Evolutionary conservation across 2,329 filamentous ascomycete genomes (phyloP), one percentile per base, ranked within the genome.

Genomic region (Polytolypa hystricis): DNA sequence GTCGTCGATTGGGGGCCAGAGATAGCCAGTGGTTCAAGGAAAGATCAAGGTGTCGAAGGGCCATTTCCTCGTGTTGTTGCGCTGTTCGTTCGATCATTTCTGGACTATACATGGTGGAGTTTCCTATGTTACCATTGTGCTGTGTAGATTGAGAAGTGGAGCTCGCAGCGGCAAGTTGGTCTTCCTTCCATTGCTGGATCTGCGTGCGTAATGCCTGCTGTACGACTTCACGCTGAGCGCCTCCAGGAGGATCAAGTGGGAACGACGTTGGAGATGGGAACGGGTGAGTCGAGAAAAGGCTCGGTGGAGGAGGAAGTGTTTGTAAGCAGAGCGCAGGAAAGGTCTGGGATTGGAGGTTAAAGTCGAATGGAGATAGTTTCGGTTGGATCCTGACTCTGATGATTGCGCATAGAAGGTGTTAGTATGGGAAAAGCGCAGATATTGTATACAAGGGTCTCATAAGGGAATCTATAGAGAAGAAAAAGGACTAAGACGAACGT

Each of bases 301-400:
- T 91, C 3, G 84, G 79, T 3, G 87, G 85, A 7, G 83, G 71
- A 23, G 81, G 76, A 1, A 96, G 74, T 46, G 89, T 80, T 44
- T 81, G 83, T 8, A 95, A 73, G 23, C 81, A 85, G 27, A 96
- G 71, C 5, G 82, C 79, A 5, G 87, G 85, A 51, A 94, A 95
- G 41, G 85, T 85, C 55, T 93, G 76, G 4, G 81, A 71, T 42
- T 87, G 74, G 21, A 89, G 81, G 47, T 95, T 84, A 61, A 94
- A 93, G 46, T 89, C 82, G 55, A 77, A 79, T 3, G 75, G 68
- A 12, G 65, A 56, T 14, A 58, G 38, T 42, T 53, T 54, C 43
- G 66, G 47, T 41, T 62, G 49, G 33, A 60, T 57, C 38, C 63
- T 62, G 17, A 61, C 61, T 40, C 67, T 72, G 37, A 32, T 45